These are phyloP conservation scores for Neobulgaria alba DNA, from an alignment of 2,329 filamentous ascomycete genomes.

Conservation along the genomic window DNA sequence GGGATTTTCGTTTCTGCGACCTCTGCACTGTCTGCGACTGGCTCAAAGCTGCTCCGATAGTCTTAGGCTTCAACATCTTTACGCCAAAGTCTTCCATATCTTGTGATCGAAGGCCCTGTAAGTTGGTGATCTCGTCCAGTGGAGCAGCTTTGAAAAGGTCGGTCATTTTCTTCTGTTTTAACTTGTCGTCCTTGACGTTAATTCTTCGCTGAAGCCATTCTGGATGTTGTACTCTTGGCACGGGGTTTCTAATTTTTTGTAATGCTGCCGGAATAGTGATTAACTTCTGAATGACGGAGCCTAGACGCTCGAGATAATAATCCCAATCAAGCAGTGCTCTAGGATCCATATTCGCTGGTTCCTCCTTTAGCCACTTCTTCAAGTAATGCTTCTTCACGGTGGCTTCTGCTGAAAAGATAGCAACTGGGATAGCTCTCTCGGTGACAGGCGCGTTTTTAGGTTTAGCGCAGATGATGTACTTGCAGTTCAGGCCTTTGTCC, in stretches of 20 bases:
- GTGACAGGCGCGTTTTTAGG: conserved; percentile 89
- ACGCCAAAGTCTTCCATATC: conserved; percentile 80
- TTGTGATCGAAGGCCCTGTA: conserved; percentile 42
- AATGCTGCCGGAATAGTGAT: conserved; percentile 97
- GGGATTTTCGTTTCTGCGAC: conserved; percentile 64
- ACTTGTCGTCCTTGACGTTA: conserved; percentile 88
- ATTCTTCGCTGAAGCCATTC: conserved; percentile 95
- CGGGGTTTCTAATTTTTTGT: conserved; percentile 90
- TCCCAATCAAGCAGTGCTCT: conserved; percentile 89
- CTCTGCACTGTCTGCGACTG: conserved; percentile 35
- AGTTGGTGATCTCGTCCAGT: conserved; percentile 64
- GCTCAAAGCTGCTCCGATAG: conserved; percentile 43
- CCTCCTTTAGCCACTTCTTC: conserved; percentile 91
- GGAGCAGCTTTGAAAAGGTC: conserved; percentile 75
- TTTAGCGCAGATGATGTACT: conserved; percentile 91
- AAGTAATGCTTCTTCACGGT: conserved; percentile 81
- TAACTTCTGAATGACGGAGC: conserved; percentile 96
- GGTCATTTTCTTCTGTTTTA: conserved; percentile 98
- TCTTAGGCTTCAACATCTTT: conserved; percentile 57
- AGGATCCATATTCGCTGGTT: conserved; percentile 84
- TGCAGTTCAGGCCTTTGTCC: conserved; percentile 98
- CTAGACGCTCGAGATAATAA: conserved; percentile 92
- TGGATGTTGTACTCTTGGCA: conserved; percentile 85
- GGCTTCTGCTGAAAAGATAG: conserved; percentile 93
- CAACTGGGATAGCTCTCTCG: conserved; percentile 86